Evolutionary conservation across 352 stramenopile species (phyloP).

Genomic region (Phytophthora fragariae): DNA sequence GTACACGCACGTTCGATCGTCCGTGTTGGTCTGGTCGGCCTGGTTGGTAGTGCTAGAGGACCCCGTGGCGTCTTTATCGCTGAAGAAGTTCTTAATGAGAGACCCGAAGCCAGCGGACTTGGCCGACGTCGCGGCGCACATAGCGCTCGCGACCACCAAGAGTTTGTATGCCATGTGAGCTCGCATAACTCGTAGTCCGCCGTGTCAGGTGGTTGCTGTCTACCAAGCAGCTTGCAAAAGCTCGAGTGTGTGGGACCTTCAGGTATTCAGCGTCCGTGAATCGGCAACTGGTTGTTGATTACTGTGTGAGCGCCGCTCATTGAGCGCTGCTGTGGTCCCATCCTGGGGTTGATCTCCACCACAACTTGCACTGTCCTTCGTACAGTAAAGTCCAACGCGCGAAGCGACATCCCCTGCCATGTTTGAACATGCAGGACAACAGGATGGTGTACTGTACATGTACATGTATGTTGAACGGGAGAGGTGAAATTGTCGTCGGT

Average conservation of each 20-base stretch:
- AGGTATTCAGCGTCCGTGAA: background rate
- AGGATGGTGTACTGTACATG: conserved; percentile 24
- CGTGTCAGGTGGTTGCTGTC: background rate
- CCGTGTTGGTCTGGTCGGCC: conserved; percentile 22
- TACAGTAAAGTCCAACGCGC: background rate
- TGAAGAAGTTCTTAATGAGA: conserved; percentile 37
- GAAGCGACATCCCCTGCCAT: conserved; percentile 4
- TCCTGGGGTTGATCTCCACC: conserved; percentile 13
- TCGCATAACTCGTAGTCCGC: conserved; percentile 11
- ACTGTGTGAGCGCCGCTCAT: background rate
- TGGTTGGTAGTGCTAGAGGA: conserved; percentile 5
- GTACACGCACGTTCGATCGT: conserved; percentile 53
- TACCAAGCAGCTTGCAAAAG: conserved; percentile 22
- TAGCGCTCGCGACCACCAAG: conserved; percentile 24
- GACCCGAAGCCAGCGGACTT: conserved; percentile 9
- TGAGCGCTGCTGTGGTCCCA: conserved; percentile 11
- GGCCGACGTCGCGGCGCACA: conserved; percentile 26
- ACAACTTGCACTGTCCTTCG: background rate
- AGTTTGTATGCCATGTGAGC: conserved; percentile 18
- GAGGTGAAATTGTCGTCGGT: background rate
- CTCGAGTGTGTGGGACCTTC: conserved; percentile 16
- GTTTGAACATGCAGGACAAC: conserved; percentile 27
- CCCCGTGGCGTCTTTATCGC: conserved; percentile 27
- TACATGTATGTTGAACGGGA: conserved; percentile 7
- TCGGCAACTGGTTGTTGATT: background rate